Conservation (phyloP, 148 eudicot genomes). For the Chenopodium formosanum region DNA sequence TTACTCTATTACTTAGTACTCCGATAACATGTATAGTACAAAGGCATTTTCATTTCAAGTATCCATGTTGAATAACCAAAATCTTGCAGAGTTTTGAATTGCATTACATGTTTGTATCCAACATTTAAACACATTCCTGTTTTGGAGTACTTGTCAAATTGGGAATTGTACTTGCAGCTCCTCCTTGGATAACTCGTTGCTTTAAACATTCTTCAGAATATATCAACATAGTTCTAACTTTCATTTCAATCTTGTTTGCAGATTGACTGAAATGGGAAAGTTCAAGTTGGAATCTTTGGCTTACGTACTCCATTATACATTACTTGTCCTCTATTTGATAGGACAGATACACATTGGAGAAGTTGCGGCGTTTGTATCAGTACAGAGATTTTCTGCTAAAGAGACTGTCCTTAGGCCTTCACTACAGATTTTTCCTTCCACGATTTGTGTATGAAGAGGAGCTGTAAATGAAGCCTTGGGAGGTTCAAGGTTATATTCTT, state of each 20-base stretch:
- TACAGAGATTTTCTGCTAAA: slow-evolving; percentile 12
- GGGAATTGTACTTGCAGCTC: too few relatives aligned
- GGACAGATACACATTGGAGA: slow-evolving; percentile 22
- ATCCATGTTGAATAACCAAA: too few relatives aligned
- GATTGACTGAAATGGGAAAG: slow-evolving; percentile 5
- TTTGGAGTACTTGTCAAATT: too few relatives aligned
- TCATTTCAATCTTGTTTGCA: slow-evolving; percentile 12
- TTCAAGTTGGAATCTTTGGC: not conserved
- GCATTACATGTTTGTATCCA: too few relatives aligned
- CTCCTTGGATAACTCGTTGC: too few relatives aligned
- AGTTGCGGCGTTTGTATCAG: slow-evolving; percentile 14
- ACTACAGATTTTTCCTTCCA: not conserved
- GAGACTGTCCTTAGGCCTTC: not conserved
- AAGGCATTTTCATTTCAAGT: too few relatives aligned
- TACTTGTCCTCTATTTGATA: slow-evolving; percentile 29
- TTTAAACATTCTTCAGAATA: not conserved
- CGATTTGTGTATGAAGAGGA: slow-evolving; percentile 5
- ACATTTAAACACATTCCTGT: too few relatives aligned
- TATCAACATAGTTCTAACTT: not conserved
- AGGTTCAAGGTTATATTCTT: slow-evolving; percentile 10
- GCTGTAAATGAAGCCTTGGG: slow-evolving; percentile 16
- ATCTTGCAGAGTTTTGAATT: too few relatives aligned
- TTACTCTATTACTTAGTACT: too few relatives aligned
- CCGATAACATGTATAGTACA: too few relatives aligned
- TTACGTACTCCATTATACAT: not conserved